phyloP scores from a whole-genome alignment of 208 protist genomes.

The Acanthamoeba royreba region DNA sequence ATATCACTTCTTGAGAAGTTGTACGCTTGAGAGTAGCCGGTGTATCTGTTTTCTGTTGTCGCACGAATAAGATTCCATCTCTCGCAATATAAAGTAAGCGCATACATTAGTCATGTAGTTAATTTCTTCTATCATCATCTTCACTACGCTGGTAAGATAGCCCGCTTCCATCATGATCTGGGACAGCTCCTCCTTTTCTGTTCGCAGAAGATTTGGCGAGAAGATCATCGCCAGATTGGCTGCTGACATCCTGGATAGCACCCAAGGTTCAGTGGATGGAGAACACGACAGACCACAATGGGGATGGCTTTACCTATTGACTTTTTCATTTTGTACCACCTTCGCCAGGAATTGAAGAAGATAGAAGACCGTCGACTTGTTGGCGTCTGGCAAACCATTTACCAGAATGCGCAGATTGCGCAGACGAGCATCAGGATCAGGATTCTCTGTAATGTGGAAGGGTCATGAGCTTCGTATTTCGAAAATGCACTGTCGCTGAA shows the following conservation, averaged over 20 bases:
- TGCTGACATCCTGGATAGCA: background rate
- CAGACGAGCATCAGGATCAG: background rate
- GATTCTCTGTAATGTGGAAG: background rate
- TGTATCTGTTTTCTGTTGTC: background rate
- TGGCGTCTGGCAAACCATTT: background rate
- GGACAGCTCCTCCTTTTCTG: background rate
- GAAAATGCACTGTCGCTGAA: background rate
- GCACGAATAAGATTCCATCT: background rate
- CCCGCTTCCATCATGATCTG: constrained; percentile 12
- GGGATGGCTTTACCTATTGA: background rate
- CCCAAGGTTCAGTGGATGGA: background rate
- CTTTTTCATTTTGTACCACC: background rate
- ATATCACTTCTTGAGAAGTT: background rate
- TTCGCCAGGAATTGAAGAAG: background rate
- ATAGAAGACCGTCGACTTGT: background rate
- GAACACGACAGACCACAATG: no score
- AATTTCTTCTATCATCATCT: background rate
- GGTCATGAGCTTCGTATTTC: background rate
- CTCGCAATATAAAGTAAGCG: no score
- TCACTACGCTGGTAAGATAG: background rate
- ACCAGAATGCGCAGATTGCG: constrained; percentile 7
- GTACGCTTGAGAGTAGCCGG: background rate
- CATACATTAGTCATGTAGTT: background rate
- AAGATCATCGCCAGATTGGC: constrained; percentile 28
- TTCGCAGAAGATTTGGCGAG: background rate